Percentiles rank a stretch among this genome's conserved stretches.
Evolutionary conservation across 2,329 filamentous ascomycete genomes (phyloP).

Genomic region (Sporothrix humicola): DNA sequence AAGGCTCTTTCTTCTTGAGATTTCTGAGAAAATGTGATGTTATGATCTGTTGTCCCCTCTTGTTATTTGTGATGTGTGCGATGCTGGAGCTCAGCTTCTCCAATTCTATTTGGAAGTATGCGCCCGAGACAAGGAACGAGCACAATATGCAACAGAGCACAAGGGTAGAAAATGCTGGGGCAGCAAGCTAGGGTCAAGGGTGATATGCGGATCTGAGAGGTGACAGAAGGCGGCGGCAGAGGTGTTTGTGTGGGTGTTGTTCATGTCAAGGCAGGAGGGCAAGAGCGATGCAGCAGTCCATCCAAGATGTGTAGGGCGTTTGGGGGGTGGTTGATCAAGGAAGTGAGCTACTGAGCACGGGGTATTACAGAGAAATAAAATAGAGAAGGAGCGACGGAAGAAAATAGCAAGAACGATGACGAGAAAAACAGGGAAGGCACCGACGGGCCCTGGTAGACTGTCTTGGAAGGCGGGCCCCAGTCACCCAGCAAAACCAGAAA

Average conservation of each 20-base stretch:
- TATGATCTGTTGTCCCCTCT: too few relatives aligned
- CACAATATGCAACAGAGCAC: constrained; percentile 3
- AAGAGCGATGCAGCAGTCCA: constrained; percentile 3
- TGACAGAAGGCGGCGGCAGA: neutral
- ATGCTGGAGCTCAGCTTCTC: constrained; percentile 2
- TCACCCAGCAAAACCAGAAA: neutral
- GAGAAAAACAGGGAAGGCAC: neutral
- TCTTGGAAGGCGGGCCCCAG: neutral
- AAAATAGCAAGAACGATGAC: neutral
- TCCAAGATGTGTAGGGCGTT: constrained; percentile 22
- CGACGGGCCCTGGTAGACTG: neutral
- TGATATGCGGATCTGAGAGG: constrained; percentile 18
- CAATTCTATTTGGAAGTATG: neutral
- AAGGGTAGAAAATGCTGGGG: constrained; percentile 3
- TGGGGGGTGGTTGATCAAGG: constrained; percentile 3
- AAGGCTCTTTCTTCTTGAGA: neutral
- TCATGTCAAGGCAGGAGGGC: neutral
- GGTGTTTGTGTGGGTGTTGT: neutral
- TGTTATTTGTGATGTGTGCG: neutral
- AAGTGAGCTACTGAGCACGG: neutral
- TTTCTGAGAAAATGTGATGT: too few relatives aligned
- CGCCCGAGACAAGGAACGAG: constrained; percentile 19
- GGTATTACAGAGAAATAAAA: neutral
- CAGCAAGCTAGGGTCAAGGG: neutral
- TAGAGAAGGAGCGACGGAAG: neutral